A percentile compares a stretch with the other conserved stretches of the same genome.
Conservation (phyloP, 148 eudicot species). For the Silene uniflora region DNA sequence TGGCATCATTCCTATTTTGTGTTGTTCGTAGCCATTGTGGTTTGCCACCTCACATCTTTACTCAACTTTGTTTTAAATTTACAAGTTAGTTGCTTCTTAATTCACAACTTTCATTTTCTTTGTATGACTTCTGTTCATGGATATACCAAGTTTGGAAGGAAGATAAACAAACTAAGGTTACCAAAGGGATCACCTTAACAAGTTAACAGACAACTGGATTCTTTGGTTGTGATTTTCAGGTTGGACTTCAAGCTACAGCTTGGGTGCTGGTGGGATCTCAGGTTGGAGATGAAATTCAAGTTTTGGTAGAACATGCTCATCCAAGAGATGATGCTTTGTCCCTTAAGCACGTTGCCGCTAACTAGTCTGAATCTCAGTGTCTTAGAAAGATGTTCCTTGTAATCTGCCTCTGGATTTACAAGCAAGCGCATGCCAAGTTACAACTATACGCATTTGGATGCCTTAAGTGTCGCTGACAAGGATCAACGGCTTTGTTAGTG, state of each 20-base stretch:
- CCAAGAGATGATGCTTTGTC: constrained; percentile 74
- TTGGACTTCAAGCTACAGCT: constrained; percentile 83
- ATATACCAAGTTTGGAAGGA: neutral
- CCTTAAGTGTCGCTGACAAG: neutral
- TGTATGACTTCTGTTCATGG: neutral
- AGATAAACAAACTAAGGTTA: neutral
- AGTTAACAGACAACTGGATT: neutral
- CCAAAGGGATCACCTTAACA: neutral
- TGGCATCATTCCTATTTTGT: too few relatives aligned
- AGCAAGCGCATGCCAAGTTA: neutral
- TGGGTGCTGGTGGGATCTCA: constrained; percentile 68
- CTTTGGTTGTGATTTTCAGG: constrained; percentile 37
- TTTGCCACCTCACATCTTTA: too few relatives aligned
- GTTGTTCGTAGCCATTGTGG: too few relatives aligned
- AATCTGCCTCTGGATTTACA: neutral
- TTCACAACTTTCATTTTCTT: neutral
- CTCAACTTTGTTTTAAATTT: too few relatives aligned
- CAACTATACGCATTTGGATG: neutral
- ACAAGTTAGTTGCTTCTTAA: neutral
- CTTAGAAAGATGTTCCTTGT: neutral
- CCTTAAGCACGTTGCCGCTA: constrained; percentile 49
- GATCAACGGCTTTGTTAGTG: neutral
- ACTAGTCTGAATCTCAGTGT: constrained; percentile 4
- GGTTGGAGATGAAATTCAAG: constrained; percentile 79
- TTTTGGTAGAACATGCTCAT: constrained; percentile 70